Evolutionary conservation across 345 rosid genomes (phyloP), one percentile per base, ranked within the genome.

Genomic region (Cardamine occulta): DNA sequence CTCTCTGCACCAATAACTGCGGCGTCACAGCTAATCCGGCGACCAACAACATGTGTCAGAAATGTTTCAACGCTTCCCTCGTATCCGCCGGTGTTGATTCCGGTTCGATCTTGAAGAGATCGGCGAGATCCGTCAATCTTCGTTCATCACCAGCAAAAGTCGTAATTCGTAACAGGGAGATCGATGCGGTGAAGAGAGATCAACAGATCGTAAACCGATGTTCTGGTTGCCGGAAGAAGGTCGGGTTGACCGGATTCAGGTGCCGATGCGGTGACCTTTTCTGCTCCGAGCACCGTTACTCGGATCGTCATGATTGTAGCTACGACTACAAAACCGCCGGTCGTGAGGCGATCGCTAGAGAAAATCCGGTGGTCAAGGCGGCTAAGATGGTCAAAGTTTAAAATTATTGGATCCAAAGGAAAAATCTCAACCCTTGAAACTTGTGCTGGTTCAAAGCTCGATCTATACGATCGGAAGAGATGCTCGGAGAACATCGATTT

Each of bases 191-290:
- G 6, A 79, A 68, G 4, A 47, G 65, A 81, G 85, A 89, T 68
- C 88, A 73, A 78, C 84, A 81, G 28, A 85, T 81, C 73, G 90
- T 95, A 51, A 95, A 92, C 23, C 86, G 99, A 31, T 95, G 99
- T 77, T 88, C 93, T 0, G 96, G 99, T 12, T 95, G 99, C 70
- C 68, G 84, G 72, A 84, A 88, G 70, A 89, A 84, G 71, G 99
- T 95, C 1, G 99, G 99, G 0, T 85, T 95, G 87, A 95, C 97
- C 82, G 98, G 98, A 9, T 94, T 94, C 74, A 80, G 98, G 45
- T 94, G 98, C 78, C 89, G 98, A 1, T 94, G 99, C 52, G 99
- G 97, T 0, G 99, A 95, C 23, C 89, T 95, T 14, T 95, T 95
- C 68, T 95, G 99, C 47, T 73, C 87, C 18, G 97, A 92, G n/a